Evolutionary conservation across 2,329 filamentous ascomycete genomes (phyloP), one percentile per base, ranked within the genome.

Genomic region (Cyphellophora europaea): DNA sequence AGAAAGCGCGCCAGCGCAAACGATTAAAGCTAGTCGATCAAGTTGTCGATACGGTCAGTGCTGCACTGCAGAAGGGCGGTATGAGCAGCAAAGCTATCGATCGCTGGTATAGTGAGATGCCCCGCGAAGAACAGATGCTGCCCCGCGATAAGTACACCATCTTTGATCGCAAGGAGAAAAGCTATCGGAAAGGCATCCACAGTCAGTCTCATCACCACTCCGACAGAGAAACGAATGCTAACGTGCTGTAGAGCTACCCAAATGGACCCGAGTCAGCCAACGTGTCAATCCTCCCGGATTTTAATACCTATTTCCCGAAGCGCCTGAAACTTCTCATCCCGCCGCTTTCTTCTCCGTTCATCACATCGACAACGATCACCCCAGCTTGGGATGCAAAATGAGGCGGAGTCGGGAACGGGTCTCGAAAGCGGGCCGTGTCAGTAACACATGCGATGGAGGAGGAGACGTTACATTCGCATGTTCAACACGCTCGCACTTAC

Each of bases 111-210:
- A 71, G 72, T 23, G 86, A 94, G 63, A 98, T 98, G 91, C 91
- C 91, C 14, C 82, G 77, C 16, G 91, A 98, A 71, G 73, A 77
- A 53, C 87, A 96, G 70, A 98, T 98, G 91, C 58, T 93, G 58
- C 82, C 91, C 30, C 82, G 77, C 62, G 91, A 98, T 66, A 98
- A 98, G 66, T 98, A 98, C 66, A 94, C 86, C 17, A 82, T 98
- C 53, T 98, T 96, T 62, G 89, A 94, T 62, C 79, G 88, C 51
- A 95, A 96, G 63, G 87, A 83, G 59, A 93, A 88, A 77, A 79
- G 76, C 52, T 98, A 96, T 61, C 73, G 91, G 57, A 98, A 98
- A 76, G 85, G 87, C 37, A 88, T 98, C 59, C 89, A 96, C 65
- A 96, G 88, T 94, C 72, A 52, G 86, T 77, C 37, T 19, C 14